These are phyloP conservation scores for Russula virescens DNA, from an alignment of 768 basidiomycete species.

Conservation along the genomic window DNA sequence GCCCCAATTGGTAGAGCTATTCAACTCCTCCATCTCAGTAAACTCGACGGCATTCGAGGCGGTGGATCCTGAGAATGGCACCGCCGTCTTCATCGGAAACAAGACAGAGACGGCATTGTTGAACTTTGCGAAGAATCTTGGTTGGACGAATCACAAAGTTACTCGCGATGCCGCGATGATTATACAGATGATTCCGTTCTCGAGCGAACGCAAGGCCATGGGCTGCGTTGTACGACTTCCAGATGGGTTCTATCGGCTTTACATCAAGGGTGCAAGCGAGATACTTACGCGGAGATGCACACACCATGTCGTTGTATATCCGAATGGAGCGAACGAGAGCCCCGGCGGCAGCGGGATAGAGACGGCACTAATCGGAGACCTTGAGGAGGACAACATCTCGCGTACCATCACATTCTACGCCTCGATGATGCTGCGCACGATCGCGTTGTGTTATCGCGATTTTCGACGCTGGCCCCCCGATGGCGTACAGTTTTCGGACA, in stretches of 20 bases:
- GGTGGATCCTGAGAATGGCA: constrained; percentile 51
- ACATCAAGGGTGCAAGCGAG: constrained; percentile 92
- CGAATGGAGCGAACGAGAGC: constrained; percentile 28
- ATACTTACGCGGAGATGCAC: constrained; percentile 77
- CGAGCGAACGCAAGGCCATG: constrained; percentile 91
- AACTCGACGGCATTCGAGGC: constrained; percentile 97
- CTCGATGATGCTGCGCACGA: constrained; percentile 90
- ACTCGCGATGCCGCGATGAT: constrained; percentile 56
- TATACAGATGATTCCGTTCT: constrained; percentile 90
- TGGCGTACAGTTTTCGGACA: constrained; percentile 35
- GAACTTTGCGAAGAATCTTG: constrained; percentile 72
- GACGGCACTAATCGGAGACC: constrained; percentile 54
- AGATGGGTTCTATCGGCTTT: constrained; percentile 56
- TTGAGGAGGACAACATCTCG: constrained; percentile 74
- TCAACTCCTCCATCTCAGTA: constrained; percentile 83
- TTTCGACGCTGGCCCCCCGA: constrained; percentile 80
- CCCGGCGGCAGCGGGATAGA: constrained; percentile 39
- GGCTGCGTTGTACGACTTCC: constrained; percentile 72
- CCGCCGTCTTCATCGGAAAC: constrained; percentile 71
- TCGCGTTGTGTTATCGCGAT: constrained; percentile 91
- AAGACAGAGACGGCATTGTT: constrained; percentile 95
- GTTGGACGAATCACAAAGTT: constrained; percentile 67
- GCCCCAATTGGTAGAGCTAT: constrained; percentile 51
- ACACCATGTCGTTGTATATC: constrained; percentile 63
- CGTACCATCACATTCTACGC: constrained; percentile 97